These are phyloP conservation scores for Pseudozyma thailandica DNA, from an alignment of 1,284 basidiomycete genomes.

Conservation along the genomic window DNA sequence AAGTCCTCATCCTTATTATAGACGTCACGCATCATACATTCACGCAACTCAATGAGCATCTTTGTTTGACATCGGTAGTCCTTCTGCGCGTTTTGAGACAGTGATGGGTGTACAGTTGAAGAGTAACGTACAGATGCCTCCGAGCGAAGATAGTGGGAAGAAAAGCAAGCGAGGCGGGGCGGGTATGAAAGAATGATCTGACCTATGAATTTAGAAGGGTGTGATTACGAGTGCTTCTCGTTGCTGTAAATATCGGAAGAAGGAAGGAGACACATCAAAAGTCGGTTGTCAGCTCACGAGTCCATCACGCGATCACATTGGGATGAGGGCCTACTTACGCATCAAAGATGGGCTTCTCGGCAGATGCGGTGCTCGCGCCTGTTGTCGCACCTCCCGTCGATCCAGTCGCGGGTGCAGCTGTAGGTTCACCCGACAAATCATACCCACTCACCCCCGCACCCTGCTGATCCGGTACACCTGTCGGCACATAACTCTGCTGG, in stretches of 20 bases:
- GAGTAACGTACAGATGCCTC: background rate
- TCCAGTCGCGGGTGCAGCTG: conserved; percentile 2
- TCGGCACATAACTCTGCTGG: conserved; percentile 81
- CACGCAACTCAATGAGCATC: background rate
- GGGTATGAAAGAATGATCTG: conserved; percentile 2
- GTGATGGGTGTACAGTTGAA: background rate
- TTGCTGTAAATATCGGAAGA: background rate
- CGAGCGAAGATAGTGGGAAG: background rate
- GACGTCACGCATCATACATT: background rate
- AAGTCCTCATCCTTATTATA: background rate
- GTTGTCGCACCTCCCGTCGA: conserved; percentile 8
- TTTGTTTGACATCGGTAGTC: too few species aligned
- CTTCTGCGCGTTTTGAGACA: too few species aligned
- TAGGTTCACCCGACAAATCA: conserved; percentile 22
- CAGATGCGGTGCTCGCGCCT: background rate
- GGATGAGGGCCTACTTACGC: conserved; percentile 18
- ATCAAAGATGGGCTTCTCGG: conserved; percentile 44
- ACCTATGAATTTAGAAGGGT: background rate
- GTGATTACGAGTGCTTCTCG: conserved; percentile 7
- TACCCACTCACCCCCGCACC: conserved; percentile 19
- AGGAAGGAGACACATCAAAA: background rate
- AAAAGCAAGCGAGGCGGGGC: background rate
- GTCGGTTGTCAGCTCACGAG: background rate
- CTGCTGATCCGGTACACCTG: conserved; percentile 5
- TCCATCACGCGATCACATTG: background rate